Percentiles rank a stretch among this genome's conserved stretches.
Evolutionary conservation across 768 basidiomycete species (phyloP).

Genomic region (Russula sp.): DNA sequence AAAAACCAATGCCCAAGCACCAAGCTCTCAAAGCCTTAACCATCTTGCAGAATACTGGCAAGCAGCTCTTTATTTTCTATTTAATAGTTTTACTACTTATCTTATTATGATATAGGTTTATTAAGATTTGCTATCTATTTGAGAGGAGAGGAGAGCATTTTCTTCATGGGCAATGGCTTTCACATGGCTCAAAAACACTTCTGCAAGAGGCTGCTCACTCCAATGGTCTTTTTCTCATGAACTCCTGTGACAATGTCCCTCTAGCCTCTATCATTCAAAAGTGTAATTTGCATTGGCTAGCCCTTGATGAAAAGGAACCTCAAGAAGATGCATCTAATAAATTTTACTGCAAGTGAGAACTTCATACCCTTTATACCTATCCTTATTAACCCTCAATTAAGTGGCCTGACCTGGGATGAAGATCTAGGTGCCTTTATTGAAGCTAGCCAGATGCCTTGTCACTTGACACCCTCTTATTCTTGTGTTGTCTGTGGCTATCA

Average conservation of each 20-base stretch:
- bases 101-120: constrained; percentile 47
- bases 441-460: constrained; percentile 36
- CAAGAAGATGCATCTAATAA: constrained; percentile 39
- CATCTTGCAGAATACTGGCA: constrained; percentile 60
- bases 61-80: constrained; percentile 19
- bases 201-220: constrained; percentile 64
- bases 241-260: constrained; percentile 51
- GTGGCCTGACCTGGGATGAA: constrained; percentile 49
- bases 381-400: neutral
- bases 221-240: constrained; percentile 48
- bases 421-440: constrained; percentile 40
- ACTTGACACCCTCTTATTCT: constrained; percentile 27
- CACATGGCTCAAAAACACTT: constrained; percentile 59
- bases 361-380: neutral
- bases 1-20: constrained; percentile 36
- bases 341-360: constrained; percentile 53
- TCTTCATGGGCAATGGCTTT: constrained; percentile 70
- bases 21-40: constrained; percentile 46
- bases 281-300: constrained; percentile 45
- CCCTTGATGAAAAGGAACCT: constrained; percentile 41
- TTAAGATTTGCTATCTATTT: constrained; percentile 59
- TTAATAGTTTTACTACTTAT: neutral
- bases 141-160: constrained; percentile 41
- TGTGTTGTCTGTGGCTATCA: constrained; percentile 14
- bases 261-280: constrained; percentile 53